Evolutionary conservation across 1,139 yeast genomes (phyloP).

Genomic region (Kodamaea arcana): DNA sequence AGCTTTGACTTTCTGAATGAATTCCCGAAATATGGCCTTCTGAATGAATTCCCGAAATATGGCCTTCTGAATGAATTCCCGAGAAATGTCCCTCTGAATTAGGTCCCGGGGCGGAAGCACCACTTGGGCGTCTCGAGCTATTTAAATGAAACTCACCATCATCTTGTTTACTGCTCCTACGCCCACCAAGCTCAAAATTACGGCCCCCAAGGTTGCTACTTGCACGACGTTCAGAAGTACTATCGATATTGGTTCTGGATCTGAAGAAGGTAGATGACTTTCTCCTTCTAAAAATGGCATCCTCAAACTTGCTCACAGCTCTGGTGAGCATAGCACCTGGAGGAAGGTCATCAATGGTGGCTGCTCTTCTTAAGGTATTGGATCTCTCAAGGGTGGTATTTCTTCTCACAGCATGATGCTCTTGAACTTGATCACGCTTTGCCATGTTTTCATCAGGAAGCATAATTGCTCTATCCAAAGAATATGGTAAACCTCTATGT

Average conservation of each 20-base stretch:
- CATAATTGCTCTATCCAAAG: conserved; percentile 91
- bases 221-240: neutral
- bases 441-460: conserved; percentile 70
- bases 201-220: no score
- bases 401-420: conserved; percentile 46
- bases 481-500: conserved; percentile 93
- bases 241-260: neutral
- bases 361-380: conserved; percentile 10
- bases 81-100: no score
- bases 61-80: no score
- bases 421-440: conserved; percentile 65
- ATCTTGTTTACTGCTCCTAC: no score
- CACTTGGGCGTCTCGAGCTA: no score
- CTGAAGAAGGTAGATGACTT: neutral
- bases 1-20: no score
- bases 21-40: no score
- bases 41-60: no score
- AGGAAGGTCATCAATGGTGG: conserved; percentile 9
- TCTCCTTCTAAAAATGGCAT: conserved; percentile 2
- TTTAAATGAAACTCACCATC: no score
- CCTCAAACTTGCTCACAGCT: conserved; percentile 3
- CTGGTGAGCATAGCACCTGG: conserved; percentile 3
- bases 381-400: conserved; percentile 27
- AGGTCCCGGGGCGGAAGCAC: no score
- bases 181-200: no score